Conservation (phyloP, 345 rosid genomes). For the Hypericum androsaemum region DNA sequence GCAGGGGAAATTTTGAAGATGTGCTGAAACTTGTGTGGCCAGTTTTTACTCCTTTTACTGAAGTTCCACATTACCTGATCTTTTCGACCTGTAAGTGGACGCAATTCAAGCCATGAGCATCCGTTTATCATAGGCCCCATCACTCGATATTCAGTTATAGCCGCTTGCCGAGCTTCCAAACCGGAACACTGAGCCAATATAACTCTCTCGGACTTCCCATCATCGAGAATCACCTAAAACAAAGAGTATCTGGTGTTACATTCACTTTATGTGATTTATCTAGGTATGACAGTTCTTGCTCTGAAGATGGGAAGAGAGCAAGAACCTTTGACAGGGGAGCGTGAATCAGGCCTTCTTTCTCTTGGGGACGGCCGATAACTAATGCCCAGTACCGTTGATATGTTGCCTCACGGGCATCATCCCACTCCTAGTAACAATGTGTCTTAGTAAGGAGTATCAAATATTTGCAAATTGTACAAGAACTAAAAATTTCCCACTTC, state of each 20-base stretch:
- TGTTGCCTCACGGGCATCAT: conserved; percentile 61
- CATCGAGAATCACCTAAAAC: conserved; percentile 66
- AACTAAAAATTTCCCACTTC: too few species aligned
- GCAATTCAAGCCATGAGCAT: conserved; percentile 80
- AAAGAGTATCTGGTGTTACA: conserved; percentile 1
- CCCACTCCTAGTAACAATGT: conserved; percentile 48
- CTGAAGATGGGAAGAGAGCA: conserved; percentile 2
- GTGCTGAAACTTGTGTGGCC: too few species aligned
- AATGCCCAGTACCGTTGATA: conserved; percentile 79
- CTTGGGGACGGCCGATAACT: conserved; percentile 79
- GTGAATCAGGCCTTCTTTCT: conserved; percentile 61
- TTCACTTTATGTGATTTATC: background rate
- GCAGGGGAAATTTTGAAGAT: too few species aligned
- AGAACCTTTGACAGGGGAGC: conserved; percentile 83
- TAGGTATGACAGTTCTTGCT: background rate
- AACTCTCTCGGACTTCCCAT: conserved; percentile 85
- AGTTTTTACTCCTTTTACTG: too few species aligned
- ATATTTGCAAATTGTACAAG: too few species aligned
- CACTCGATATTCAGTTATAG: conserved; percentile 72
- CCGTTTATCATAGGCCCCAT: conserved; percentile 87
- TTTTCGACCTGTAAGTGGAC: conserved; percentile 70
- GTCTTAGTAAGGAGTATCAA: background rate
- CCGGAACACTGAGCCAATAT: conserved; percentile 55
- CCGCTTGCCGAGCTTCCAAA: conserved; percentile 72
- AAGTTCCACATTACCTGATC: conserved; percentile 58